phyloP scores from a whole-genome alignment of 805 yeast genomes.

The Pichia deserticola region DNA sequence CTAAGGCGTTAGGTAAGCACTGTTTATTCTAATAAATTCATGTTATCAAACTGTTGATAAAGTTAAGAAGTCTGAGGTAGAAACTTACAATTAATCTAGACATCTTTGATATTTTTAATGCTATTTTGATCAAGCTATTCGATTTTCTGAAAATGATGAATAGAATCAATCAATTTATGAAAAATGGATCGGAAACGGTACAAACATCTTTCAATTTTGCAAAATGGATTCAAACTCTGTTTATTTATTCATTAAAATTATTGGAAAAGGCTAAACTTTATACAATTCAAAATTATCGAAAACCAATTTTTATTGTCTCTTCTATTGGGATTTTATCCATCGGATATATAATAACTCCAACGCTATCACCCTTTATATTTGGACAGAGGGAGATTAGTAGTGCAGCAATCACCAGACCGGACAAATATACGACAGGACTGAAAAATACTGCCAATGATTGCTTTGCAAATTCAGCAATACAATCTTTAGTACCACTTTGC shows the following conservation, averaged over 20 bases:
- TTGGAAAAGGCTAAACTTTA: not conserved
- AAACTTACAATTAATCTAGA: not conserved
- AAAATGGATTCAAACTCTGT: not conserved
- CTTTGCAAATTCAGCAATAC: slow-evolving; percentile 84
- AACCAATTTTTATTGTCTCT: not conserved
- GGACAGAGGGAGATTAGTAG: too few relatives aligned
- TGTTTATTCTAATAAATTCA: too few relatives aligned
- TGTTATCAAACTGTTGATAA: too few relatives aligned
- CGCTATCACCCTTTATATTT: not conserved
- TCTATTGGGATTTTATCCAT: not conserved
- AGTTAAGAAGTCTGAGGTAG: too few relatives aligned
- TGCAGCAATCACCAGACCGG: slow-evolving; percentile 40
- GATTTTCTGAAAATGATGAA: too few relatives aligned
- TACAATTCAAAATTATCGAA: not conserved
- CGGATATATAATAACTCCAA: not conserved
- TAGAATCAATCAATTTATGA: too few relatives aligned
- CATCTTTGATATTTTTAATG: too few relatives aligned
- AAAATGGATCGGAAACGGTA: not conserved
- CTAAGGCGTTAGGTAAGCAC: too few relatives aligned
- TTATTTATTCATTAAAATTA: not conserved
- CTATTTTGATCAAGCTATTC: too few relatives aligned
- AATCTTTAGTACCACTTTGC: slow-evolving; percentile 63
- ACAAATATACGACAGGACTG: slow-evolving; percentile 73
- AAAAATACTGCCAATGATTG: slow-evolving; percentile 82
- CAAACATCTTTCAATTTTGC: not conserved